phyloP scores from a whole-genome alignment of 495 filamentous ascomycete species.

The Aspergillus bridgeri region DNA sequence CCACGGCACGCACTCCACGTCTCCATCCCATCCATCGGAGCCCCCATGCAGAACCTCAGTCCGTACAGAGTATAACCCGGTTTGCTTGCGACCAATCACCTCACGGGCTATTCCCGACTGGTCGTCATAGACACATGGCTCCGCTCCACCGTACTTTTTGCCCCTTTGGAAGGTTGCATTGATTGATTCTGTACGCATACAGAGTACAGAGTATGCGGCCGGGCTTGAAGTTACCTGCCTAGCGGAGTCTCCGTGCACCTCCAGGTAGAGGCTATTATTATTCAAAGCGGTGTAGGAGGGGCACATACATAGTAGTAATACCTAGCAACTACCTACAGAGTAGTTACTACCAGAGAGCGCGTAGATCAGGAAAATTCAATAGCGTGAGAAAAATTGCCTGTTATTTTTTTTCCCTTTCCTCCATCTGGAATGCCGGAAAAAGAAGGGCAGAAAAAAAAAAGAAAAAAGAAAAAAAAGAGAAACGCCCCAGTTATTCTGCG shows the following conservation, averaged over 20 bases:
- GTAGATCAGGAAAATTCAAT: neutral
- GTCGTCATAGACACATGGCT: conserved; percentile 28
- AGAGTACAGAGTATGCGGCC: neutral
- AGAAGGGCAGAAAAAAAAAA: conserved; percentile 2
- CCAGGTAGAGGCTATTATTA: neutral
- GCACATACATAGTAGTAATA: too few relatives aligned
- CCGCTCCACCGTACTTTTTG: conserved; percentile 23
- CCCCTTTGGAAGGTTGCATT: conserved; percentile 15
- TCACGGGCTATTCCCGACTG: conserved; percentile 1
- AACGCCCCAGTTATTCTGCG: neutral
- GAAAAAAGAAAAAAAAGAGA: neutral
- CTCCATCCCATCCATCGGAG: neutral
- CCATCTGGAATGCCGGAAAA: neutral
- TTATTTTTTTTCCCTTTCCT: neutral
- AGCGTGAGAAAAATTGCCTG: neutral
- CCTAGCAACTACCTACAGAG: too few relatives aligned
- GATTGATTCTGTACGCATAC: too few relatives aligned
- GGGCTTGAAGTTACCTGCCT: neutral
- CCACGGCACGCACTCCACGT: conserved; percentile 13
- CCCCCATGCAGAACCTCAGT: conserved; percentile 28
- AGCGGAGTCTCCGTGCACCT: neutral
- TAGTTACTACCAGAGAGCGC: too few relatives aligned
- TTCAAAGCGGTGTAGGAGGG: neutral
- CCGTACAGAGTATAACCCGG: conserved; percentile 9
- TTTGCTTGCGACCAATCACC: conserved; percentile 13